Evolutionary conservation across 495 filamentous ascomycete genomes (phyloP), one percentile per base, ranked within the genome.

Genomic region (Cercophora sp.): DNA sequence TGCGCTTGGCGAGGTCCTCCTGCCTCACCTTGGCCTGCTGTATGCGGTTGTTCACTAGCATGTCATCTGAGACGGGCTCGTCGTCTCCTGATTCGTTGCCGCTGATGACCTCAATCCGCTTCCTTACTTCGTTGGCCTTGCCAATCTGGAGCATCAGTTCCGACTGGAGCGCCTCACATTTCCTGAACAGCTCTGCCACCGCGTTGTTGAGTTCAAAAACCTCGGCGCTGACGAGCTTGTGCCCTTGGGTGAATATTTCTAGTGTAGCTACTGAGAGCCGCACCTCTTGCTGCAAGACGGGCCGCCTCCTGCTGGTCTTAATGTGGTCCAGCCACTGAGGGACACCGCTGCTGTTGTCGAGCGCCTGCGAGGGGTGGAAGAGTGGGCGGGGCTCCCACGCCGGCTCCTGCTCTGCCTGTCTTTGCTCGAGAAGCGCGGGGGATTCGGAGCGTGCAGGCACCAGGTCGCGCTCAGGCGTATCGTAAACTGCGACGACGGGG

Each of bases 171-270:
- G 84, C 73, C 59, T 89, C 81, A 58, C 87, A 91, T 19, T 86
- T 79, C 13, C 84, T 77, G 72, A 95, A 95, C 8, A 96, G 73
- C 59, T 94, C 88, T 1, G 90, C 81, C 2, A 88, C 90, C 9
- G 87, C 89, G 44, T 77, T 63, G 31, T 86, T 85, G 22, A 96
- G 75, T 5, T 73, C 71, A 56, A 85, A 75, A 0, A 89, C 93
- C 67, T 96, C 87, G 16, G 76, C 70, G 45, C 83, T 84, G 18
- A 95, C 70, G 2, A 88, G 74, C 39, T 85, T 79, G 65, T 96
- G 91, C 0, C 85, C 86, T 24, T 87, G 80, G 0, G 84, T 84
- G 56, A 96, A 80, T 10, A 92, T 67, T 35, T 86, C 81, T 16
- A 95, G 74, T 0, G 86, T 92, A 8, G 84, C 80, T 6, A 86